phyloP scores from a whole-genome alignment of 179 eudicot genomes.

The Silene noctiflora region DNA sequence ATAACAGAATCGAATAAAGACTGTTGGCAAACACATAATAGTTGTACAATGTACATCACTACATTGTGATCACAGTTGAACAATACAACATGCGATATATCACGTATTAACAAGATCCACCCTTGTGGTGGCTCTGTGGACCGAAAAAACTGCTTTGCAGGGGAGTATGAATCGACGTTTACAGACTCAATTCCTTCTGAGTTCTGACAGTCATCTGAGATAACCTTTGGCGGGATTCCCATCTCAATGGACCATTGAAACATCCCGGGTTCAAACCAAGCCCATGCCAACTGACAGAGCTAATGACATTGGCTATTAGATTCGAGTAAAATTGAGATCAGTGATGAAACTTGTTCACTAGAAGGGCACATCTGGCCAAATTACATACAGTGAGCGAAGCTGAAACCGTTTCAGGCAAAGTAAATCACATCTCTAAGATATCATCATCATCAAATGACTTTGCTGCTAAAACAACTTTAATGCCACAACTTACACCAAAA shows the following conservation, averaged over 20 bases:
- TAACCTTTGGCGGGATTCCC: no score
- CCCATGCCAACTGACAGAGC: not conserved
- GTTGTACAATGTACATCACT: no score
- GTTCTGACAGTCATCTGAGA: no score
- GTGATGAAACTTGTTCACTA: not conserved
- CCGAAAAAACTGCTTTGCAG: no score
- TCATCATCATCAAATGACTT: constrained; percentile 23
- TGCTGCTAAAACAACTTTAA: not conserved
- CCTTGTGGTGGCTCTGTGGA: no score
- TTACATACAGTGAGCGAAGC: not conserved
- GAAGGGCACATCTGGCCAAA: not conserved
- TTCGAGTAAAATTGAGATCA: not conserved
- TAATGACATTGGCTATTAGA: not conserved
- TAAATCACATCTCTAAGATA: constrained; percentile 15
- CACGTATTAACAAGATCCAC: no score
- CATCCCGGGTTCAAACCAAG: not conserved
- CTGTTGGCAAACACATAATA: no score
- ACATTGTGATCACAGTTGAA: no score
- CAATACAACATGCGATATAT: no score
- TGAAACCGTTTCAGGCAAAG: not conserved
- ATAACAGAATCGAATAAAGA: no score
- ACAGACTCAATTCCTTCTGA: no score
- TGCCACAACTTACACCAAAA: not conserved
- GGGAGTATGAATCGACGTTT: no score
- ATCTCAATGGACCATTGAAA: not conserved